These are phyloP conservation scores for Austroboletus novae-zelandiae DNA, from an alignment of 1,284 basidiomycete genomes.

Conservation along the genomic window DNA sequence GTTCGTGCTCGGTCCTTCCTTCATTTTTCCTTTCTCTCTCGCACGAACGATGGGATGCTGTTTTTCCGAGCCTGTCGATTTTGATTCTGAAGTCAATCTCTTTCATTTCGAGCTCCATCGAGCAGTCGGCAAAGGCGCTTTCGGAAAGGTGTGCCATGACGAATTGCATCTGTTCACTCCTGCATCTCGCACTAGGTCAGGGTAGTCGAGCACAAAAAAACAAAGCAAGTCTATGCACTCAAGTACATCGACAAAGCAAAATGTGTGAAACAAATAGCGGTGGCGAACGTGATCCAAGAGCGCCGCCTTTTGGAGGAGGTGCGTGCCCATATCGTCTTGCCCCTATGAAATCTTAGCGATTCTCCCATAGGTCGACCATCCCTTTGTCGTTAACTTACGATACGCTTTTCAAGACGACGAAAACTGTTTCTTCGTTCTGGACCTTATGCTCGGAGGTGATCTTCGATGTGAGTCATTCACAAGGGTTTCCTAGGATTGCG, in stretches of 20 bases:
- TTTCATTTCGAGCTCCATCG: constrained; percentile 95
- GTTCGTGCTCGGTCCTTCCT: constrained; percentile 23
- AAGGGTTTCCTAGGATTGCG: background rate
- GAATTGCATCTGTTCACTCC: background rate
- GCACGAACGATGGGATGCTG: constrained; percentile 55
- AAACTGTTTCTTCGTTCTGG: constrained; percentile 96
- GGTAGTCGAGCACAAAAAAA: constrained; percentile 94
- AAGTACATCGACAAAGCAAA: constrained; percentile 97
- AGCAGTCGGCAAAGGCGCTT: constrained; percentile 95
- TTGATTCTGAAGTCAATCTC: constrained; percentile 89
- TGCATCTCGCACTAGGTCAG: constrained; percentile 51
- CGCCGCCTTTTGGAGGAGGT: constrained; percentile 87
- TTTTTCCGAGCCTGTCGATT: constrained; percentile 83
- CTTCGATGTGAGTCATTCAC: constrained; percentile 71
- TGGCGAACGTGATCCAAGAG: constrained; percentile 95
- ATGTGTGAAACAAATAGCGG: constrained; percentile 90
- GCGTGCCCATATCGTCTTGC: constrained; percentile 27
- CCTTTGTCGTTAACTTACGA: constrained; percentile 91
- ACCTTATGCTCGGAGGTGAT: constrained; percentile 96
- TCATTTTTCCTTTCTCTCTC: constrained; percentile 33
- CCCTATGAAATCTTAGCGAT: constrained; percentile 18
- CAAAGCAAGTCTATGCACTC: constrained; percentile 90
- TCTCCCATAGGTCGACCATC: constrained; percentile 78
- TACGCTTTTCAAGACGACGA: constrained; percentile 99
- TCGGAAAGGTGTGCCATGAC: constrained; percentile 79